Conservation (phyloP, 2,329 filamentous ascomycete species). For the Aspergillus sp. region DNA sequence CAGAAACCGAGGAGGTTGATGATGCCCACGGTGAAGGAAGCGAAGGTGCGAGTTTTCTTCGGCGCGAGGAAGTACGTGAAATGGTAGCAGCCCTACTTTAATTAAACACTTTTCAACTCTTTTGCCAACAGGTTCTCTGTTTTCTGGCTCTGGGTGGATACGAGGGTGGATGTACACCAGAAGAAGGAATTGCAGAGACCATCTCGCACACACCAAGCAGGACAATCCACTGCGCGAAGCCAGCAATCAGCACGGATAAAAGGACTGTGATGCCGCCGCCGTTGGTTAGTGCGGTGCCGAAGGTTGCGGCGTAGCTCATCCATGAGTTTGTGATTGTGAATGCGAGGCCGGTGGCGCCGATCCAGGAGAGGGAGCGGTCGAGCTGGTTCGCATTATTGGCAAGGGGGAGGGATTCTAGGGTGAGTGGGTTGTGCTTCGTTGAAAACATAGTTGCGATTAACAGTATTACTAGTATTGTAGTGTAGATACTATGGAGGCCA, state of each 20-base stretch:
- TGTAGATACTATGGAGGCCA: background rate
- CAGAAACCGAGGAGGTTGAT: constrained; percentile 28
- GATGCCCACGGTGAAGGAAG: constrained; percentile 25
- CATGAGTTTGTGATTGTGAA: constrained; percentile 29
- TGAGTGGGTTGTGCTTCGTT: background rate
- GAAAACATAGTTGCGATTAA: background rate
- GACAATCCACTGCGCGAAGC: constrained; percentile 24
- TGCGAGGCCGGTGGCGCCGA: constrained; percentile 25
- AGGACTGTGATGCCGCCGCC: constrained; percentile 24
- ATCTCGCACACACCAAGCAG: constrained; percentile 15
- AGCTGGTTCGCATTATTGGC: background rate
- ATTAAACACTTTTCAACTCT: too few species aligned
- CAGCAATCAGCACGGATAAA: constrained; percentile 22
- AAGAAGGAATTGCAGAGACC: constrained; percentile 16
- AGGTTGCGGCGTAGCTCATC: constrained; percentile 23
- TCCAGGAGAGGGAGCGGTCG: constrained; percentile 21
- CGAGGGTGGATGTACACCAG: constrained; percentile 3
- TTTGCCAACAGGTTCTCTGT: too few species aligned
- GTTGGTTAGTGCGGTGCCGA: constrained; percentile 24
- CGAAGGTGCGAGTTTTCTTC: constrained; percentile 19
- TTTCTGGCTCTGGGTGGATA: too few species aligned
- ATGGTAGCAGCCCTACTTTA: constrained; percentile 30
- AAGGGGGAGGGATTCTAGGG: background rate
- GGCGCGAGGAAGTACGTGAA: constrained; percentile 29
- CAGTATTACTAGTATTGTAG: background rate